Base-by-base conservation (phyloP, 208 protist species). In the Leishmania aethiopica region DNA sequence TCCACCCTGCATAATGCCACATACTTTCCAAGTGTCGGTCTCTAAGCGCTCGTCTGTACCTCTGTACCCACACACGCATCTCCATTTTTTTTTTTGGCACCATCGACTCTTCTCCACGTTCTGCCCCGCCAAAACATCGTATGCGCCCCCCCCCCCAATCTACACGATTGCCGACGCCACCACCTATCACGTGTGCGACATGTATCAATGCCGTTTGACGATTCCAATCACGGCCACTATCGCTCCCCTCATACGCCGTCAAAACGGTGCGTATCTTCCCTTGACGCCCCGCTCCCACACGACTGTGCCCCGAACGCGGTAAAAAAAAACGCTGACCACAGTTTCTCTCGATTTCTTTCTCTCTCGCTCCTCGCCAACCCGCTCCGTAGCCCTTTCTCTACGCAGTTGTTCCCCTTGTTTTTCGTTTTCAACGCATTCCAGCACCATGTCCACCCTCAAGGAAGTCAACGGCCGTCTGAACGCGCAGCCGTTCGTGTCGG, bases 381-480 rank as follows among this genome's bases (percentile, higher is more conserved):
- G n/a, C 25, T 55, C 55, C 28, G 28, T 53, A 28, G 75, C 75
- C 40, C 25, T 28, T 32, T 35, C 57, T 51, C 57, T n/a, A 69
- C 59, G 42, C 59, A 11, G 8, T n/a, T 25, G 37, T 70, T 47
- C 32, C 32, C 62, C 1, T 69, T 51, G 7, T 51, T 22, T 62
- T 55, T 53, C 83, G 70, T 69, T 82, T 47, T 81, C 64, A 83
- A 78, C 75, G 8, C 37, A 66, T 5, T 7, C 10, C 15, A 22
- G 67, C 59, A 86, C 35, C 64, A 97, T 97, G 93, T 91, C 94
- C 72, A 92, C 78, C 47, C 87, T 98, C 51, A 94, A 96, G 89
- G 93, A 96, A 84, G 64, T 97, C 76, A 98, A 98, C 86, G 93
- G 94, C 77, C 93, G 92, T 83, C 94, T 98, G 51, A 77, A 77